Base-by-base conservation (phyloP, 805 yeast species). In the Suhomyces sp. region DNA sequence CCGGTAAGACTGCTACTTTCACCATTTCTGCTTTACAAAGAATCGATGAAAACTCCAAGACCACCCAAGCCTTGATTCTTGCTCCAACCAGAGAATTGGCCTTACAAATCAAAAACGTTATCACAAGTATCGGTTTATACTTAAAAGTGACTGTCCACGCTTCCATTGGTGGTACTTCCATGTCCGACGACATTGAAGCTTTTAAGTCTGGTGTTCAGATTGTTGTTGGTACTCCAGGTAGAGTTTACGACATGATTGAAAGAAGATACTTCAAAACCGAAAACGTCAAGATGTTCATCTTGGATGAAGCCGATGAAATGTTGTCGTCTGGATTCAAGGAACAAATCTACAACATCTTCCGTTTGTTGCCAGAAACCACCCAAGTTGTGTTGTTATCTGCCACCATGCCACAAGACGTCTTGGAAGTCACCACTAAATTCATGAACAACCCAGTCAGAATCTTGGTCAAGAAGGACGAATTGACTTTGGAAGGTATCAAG, bases 301-400 rank as follows among this genome's bases (percentile, higher is more conserved):
- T 94, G 68, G 99, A 93, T 78, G 99, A 93, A 80, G 98, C 98
- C 67, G 99, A 93, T 81, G 98, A 94, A 81, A 82, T 93, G 85
- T 82, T 93, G 71, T 83, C 90, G 47, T 81, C 89, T 57, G 99
- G 99, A 54, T 93, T 93, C 81, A 89, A 90, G 77, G 94, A 90
- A 67, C 97, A 92, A 76, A 93, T 94, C 61, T 90, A 92, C 79
- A 93, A 94, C 71, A 89, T 94, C 59, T 94, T 89, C 83, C 81
- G 87, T 61, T 85, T 85, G 72, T 80, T 94, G 68, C 98, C 97
- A 55, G 84, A 86, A 57, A 81, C 88, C 52, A 87, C 94, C 60
- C 99, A 94, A 78, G 97, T 92, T 59, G 97, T 94, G 31, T 89
- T 93, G 56, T 88, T 94, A 58, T 85, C 93, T 61, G 99, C 99